phyloP scores from a whole-genome alignment of 2,329 filamentous ascomycete genomes.

The Lachnellula suecica region DNA sequence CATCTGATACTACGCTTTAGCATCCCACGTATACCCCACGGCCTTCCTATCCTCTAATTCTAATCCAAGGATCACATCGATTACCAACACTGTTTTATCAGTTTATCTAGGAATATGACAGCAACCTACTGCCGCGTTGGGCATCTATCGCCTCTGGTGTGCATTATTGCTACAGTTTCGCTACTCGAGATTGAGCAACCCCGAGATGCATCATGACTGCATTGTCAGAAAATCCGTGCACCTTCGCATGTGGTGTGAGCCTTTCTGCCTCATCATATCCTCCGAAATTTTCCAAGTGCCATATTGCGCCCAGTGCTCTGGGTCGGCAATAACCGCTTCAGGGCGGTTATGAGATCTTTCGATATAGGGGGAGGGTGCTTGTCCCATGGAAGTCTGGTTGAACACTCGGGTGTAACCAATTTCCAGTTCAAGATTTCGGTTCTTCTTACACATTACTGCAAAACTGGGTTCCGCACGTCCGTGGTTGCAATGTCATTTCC shows the following conservation, averaged over 20 bases:
- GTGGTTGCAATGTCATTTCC: not conserved
- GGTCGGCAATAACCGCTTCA: not conserved
- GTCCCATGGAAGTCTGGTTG: conserved; percentile 2
- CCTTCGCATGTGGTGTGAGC: not conserved
- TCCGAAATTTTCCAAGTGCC: not conserved
- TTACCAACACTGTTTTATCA: not conserved
- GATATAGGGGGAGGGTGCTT: not conserved
- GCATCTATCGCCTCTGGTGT: not conserved
- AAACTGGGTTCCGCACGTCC: conserved; percentile 4
- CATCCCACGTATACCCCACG: conserved; percentile 1
- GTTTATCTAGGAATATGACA: not conserved
- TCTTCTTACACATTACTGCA: not conserved
- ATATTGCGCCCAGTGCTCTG: conserved; percentile 7
- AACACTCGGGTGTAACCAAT: conserved; percentile 3
- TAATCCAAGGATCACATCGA: not conserved
- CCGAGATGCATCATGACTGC: not conserved
- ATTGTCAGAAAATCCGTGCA: not conserved
- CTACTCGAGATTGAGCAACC: not conserved
- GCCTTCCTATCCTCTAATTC: not conserved
- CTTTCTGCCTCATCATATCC: not conserved
- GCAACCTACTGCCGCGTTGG: not conserved
- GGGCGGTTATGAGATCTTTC: not conserved
- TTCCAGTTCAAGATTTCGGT: not conserved
- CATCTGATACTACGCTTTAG: not conserved
- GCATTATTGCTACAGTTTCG: not conserved